These are phyloP conservation scores for Scalesia atractyloides DNA, from an alignment of 129 eudicot genomes.

Conservation along the genomic window DNA sequence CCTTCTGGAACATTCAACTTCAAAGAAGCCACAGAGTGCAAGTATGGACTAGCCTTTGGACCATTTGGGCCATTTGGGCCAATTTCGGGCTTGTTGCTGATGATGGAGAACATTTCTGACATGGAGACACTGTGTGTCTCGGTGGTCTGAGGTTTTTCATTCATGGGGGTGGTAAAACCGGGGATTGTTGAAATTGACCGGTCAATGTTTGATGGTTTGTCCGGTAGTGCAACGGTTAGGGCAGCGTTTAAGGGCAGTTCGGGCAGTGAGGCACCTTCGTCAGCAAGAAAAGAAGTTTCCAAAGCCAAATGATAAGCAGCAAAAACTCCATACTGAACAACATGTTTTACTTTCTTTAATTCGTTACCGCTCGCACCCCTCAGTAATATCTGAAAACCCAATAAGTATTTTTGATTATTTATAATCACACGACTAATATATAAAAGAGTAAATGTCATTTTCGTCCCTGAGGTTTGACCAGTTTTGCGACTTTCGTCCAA, in stretches of 20 bases:
- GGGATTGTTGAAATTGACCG: conserved; percentile 87
- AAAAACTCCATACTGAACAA: conserved; percentile 91
- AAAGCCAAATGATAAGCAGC: conserved; percentile 98
- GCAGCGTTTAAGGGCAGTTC: conserved; percentile 73
- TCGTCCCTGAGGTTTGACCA: no score
- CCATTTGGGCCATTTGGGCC: conserved; percentile 23
- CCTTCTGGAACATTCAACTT: conserved; percentile 19
- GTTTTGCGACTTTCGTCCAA: no score
- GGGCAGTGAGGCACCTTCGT: conserved; percentile 96
- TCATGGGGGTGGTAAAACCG: conserved; percentile 50
- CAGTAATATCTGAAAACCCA: conserved; percentile 70
- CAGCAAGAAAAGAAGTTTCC: conserved; percentile 98
- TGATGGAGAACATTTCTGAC: conserved; percentile 45
- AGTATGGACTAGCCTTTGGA: conserved; percentile 28
- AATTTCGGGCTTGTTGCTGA: conserved; percentile 30
- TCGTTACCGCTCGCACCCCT: conserved; percentile 95
- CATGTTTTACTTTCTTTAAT: conserved; percentile 95
- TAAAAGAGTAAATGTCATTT: not conserved
- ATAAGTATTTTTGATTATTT: not conserved
- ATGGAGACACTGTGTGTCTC: conserved; percentile 56
- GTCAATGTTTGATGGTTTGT: conserved; percentile 64
- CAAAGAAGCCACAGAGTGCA: conserved; percentile 33
- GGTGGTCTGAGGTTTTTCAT: conserved; percentile 42
- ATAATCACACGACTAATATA: not conserved
- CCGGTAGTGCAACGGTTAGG: conserved; percentile 82